A percentile compares a stretch with the other conserved stretches of the same genome.
Conservation (phyloP, 2,329 filamentous ascomycete species). For the Pseudocercospora eumusae region DNA sequence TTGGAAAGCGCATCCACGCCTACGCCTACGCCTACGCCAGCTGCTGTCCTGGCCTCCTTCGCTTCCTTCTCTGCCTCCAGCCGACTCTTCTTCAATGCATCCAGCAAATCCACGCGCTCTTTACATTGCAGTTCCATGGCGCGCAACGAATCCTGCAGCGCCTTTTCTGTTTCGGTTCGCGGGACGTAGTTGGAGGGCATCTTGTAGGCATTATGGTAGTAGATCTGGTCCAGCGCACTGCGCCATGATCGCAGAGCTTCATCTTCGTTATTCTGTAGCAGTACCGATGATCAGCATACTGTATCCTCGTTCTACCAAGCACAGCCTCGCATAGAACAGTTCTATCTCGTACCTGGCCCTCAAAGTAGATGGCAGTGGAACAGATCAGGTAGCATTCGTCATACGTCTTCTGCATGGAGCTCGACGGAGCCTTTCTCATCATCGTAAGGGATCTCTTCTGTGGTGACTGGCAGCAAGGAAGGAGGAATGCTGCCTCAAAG, state of each 20-base stretch:
- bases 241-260: conserved; percentile 92
- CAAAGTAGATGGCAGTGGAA: conserved; percentile 94
- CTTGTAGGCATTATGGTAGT: conserved; percentile 78
- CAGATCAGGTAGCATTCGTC: conserved; percentile 94
- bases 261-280: conserved; percentile 80
- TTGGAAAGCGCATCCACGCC: conserved; percentile 20
- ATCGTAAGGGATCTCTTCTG: too few relatives aligned
- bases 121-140: conserved; percentile 89
- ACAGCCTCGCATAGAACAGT: conserved; percentile 11
- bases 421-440: conserved; percentile 58
- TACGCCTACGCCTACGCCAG: conserved; percentile 3
- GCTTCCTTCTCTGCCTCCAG: conserved; percentile 53
- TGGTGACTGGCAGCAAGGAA: background rate
- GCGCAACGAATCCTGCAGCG: conserved; percentile 76
- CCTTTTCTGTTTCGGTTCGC: conserved; percentile 78
- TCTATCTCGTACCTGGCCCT: conserved; percentile 70
- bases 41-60: conserved; percentile 24
- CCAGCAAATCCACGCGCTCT: conserved; percentile 84
- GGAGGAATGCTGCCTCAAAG: background rate
- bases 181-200: conserved; percentile 68
- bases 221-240: conserved; percentile 82
- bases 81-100: conserved; percentile 71
- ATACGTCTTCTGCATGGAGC: conserved; percentile 92
- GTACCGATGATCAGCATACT: conserved; percentile 47
- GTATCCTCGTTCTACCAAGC: background rate